Conservation (phyloP, 2,329 filamentous ascomycete species). For the Aspergillus amoenus region DNA sequence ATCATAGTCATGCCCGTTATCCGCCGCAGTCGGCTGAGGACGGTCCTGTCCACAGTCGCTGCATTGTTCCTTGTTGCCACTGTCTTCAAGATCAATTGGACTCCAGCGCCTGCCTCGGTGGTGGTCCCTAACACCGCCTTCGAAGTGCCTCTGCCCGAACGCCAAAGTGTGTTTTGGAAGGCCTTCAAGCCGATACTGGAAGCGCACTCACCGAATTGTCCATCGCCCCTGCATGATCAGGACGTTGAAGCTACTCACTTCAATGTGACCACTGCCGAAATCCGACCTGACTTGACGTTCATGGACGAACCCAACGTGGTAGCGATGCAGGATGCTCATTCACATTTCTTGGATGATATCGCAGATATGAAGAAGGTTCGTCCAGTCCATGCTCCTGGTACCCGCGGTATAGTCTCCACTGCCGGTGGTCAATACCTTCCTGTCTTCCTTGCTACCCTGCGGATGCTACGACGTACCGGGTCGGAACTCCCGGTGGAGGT, state of each 20-base stretch:
- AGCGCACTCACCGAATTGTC: constrained; percentile 31
- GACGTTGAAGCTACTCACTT: constrained; percentile 28
- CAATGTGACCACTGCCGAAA: constrained; percentile 27
- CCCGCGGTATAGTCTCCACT: constrained; percentile 53
- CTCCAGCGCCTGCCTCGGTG: constrained; percentile 31
- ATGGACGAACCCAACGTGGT: constrained; percentile 34
- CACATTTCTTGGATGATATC: constrained; percentile 39
- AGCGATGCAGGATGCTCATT: constrained; percentile 41
- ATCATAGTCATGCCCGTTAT: constrained; percentile 25
- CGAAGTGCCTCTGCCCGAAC: constrained; percentile 34
- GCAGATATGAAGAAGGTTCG: constrained; percentile 28
- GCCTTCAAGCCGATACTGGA: constrained; percentile 34
- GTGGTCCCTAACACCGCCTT: constrained; percentile 32
- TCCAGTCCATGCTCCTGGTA: constrained; percentile 37
- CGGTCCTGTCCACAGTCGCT: constrained; percentile 28
- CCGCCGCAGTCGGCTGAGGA: constrained; percentile 29
- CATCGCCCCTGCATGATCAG: constrained; percentile 26
- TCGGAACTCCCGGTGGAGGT: constrained; percentile 51
- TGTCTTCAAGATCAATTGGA: constrained; percentile 37
- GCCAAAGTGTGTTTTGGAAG: constrained; percentile 40
- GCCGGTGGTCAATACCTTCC: constrained; percentile 51
- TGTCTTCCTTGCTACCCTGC: constrained; percentile 51
- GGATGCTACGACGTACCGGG: constrained; percentile 53
- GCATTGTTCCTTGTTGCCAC: constrained; percentile 33
- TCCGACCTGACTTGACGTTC: constrained; percentile 37